Evolutionary conservation across 805 yeast genomes (phyloP).

Genomic region (Tetrapisispora iriomotensis): DNA sequence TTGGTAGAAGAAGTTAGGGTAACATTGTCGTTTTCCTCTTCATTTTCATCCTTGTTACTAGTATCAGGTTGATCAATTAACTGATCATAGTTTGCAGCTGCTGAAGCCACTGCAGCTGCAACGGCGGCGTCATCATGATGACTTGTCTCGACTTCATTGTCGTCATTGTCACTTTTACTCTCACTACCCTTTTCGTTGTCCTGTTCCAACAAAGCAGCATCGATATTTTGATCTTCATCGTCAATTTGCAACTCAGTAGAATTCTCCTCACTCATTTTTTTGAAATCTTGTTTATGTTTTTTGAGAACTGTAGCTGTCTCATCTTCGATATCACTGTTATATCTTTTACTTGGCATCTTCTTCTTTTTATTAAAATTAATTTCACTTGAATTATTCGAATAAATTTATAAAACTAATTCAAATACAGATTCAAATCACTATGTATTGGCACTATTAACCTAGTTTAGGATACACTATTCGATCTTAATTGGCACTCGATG

Average conservation of each 20-base stretch:
- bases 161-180: conserved; percentile 2
- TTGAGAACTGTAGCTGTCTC: conserved; percentile 1
- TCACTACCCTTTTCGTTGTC: conserved; percentile 4
- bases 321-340: neutral
- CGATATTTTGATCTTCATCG: conserved; percentile 23
- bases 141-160: conserved; percentile 3
- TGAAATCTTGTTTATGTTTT: neutral
- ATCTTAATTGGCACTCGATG: neutral
- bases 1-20: neutral
- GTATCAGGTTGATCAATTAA: conserved; percentile 16
- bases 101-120: conserved; percentile 22
- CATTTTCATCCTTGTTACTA: conserved; percentile 6
- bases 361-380: neutral
- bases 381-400: neutral
- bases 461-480: too few species aligned
- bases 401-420: too few species aligned
- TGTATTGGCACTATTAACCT: too few species aligned
- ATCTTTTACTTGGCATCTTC: conserved; percentile 1
- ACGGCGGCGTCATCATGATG: conserved; percentile 8
- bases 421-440: too few species aligned
- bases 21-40: neutral
- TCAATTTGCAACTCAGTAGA: neutral
- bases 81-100: conserved; percentile 20
- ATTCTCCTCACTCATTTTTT: conserved; percentile 2
- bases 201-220: conserved; percentile 19